Evolutionary conservation across 805 yeast genomes (phyloP).

Genomic region (Candida taoyuanica): DNA sequence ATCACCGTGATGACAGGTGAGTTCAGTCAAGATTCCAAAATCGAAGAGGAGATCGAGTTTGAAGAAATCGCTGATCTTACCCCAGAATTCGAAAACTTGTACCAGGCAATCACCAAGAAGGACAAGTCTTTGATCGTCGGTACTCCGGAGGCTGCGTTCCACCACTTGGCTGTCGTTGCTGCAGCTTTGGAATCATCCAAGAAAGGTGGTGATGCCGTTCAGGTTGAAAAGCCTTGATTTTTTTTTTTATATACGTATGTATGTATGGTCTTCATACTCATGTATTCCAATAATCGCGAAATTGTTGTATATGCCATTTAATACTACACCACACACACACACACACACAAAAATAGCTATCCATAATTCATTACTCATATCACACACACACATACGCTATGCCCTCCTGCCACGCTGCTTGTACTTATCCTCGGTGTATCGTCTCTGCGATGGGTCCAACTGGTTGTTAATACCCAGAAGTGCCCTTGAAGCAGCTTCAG

Average conservation of each 20-base stretch:
- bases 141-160: constrained; percentile 80
- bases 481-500: constrained; percentile 82
- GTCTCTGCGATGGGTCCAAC: constrained; percentile 59
- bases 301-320: too few relatives aligned
- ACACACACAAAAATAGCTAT: too few relatives aligned
- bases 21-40: constrained; percentile 21
- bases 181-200: constrained; percentile 75
- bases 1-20: constrained; percentile 32
- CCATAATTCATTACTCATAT: too few relatives aligned
- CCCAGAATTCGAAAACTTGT: constrained; percentile 50
- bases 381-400: neutral
- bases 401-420: constrained; percentile 27
- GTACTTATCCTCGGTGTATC: constrained; percentile 64
- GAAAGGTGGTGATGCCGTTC: constrained; percentile 46
- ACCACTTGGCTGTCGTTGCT: constrained; percentile 85
- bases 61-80: constrained; percentile 50
- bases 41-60: constrained; percentile 24
- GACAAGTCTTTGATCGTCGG: constrained; percentile 55
- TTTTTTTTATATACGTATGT: too few relatives aligned
- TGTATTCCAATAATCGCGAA: too few relatives aligned
- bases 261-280: too few relatives aligned
- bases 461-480: constrained; percentile 81
- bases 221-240: constrained; percentile 33
- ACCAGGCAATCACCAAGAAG: constrained; percentile 54
- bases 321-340: too few relatives aligned